Evolutionary conservation across 176 grass and related monocot genomes (phyloP), one percentile per base, ranked within the genome.

Genomic region (Lolium rigidum): DNA sequence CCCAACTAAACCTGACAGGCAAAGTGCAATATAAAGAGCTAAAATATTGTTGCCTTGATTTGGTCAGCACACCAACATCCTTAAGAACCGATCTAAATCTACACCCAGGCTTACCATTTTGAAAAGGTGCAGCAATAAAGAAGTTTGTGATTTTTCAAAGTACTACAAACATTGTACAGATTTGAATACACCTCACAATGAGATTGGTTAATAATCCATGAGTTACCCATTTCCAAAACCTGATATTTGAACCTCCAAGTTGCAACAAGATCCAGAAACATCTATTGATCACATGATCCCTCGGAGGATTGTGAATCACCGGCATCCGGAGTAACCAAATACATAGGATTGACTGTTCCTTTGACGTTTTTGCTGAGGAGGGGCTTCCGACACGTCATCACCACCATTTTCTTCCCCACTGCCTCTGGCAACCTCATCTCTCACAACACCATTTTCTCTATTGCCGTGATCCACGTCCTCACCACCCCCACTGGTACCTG

Each of bases 351-450:
- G 72, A 26, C 9, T 26, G 13, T 28, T 15, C 14, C 24, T 76
- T 31, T 10, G 24, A 76, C 72, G 72, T 24, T 76, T 76, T 76
- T 76, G 48, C 72, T 9, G 48, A 28, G 69, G 68, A 44, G 70
- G 71, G 6, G 13, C 72, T 31, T 52, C 26, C 14, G 3, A 9
- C 15, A 9, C 7, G 2, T 9, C 47, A 9, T 52, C 47, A 18
- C 47, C 72, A 16, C 24, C 72, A 52, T 17, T 66, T 37, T 37
- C 72, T 18, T 76, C 22, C 18, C 13, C 48, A 18, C 52, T 17
- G 9, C 24, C 47, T 31, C 24, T 26, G 24, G 13, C 22, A 52
- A 7, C 17, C 47, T 31, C 24, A 76, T 2, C 47, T 76, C 72
- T 76, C 1, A 7, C 3, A 76, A 31, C 49, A 50, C 8, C 48